Evolutionary conservation across 495 filamentous ascomycete genomes (phyloP), one percentile per base, ranked within the genome.

Genomic region (Penicillium canescens): DNA sequence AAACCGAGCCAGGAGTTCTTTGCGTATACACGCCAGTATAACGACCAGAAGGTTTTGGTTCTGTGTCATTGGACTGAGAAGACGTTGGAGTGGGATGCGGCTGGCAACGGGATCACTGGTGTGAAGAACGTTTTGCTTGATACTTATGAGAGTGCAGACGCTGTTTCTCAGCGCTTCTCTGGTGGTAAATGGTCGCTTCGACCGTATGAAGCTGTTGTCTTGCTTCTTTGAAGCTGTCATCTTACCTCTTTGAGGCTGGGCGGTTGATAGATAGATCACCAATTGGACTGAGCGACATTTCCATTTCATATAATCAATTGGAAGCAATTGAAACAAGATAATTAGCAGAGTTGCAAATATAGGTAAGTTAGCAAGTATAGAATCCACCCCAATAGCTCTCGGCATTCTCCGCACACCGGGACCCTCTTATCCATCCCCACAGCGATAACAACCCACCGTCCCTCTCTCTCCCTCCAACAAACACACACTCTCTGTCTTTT

Each of bases 51-150:
- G 49, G 74, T 71, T 1, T 31, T 84, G 47, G 77, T 84, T 7
- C 46, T 81, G 41, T 66, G 79, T 23, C 84, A 84, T 60, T 86
- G 81, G 60, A 75, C 72, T 2, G 70, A 72, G 12, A 50, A 54
- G 10, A 58, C 53, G 26, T 35, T 76, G 16, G 56, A 71, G 16
- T 82, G 78, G 78, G 60, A 75, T 55, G 47, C 76, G 3, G 55
- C 55, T 1, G 63, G 64, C 12, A 72, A 75, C 31, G 70, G 63
- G 6, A 56, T 76, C 13, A 43, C 45, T 14, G 39, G 54, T 0
- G 54, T 68, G n/a, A 68, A 70, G 49, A 56, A 71, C 21, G 72
- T 79, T 16, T 44, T 80, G 24, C 53, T 82, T 33, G 63, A 75
- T 45, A 79, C 64, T 35, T 78, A 79, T 51, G 76, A 65, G 7